Conservation (phyloP, 2,329 filamentous ascomycete species). For the Parafenestella ontariensis region DNA sequence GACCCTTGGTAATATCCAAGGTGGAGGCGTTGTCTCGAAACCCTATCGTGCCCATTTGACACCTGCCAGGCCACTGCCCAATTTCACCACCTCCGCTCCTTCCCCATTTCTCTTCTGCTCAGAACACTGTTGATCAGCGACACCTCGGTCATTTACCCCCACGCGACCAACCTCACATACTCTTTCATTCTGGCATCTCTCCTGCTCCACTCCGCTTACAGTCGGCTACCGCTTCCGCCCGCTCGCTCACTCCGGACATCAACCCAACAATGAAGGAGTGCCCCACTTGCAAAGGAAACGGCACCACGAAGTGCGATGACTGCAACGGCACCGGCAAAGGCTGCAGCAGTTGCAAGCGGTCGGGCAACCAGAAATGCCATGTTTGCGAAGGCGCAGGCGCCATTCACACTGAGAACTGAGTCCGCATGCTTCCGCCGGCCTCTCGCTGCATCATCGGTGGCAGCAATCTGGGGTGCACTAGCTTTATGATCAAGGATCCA, state of each 20-base stretch:
- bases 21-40: constrained; percentile 24
- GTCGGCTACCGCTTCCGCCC: constrained; percentile 15
- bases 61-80: background rate
- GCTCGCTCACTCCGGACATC: constrained; percentile 10
- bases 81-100: background rate
- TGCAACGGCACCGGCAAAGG: constrained; percentile 40
- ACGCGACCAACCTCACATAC: background rate
- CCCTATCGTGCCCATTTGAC: constrained; percentile 10
- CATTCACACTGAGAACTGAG: constrained; percentile 40
- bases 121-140: constrained; percentile 15
- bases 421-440: constrained; percentile 4
- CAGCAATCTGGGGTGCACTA: constrained; percentile 11
- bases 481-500: constrained; percentile 21
- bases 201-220: background rate
- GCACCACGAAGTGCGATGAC: constrained; percentile 42
- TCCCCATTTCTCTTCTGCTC: constrained; percentile 1
- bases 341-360: constrained; percentile 38
- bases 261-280: constrained; percentile 38
- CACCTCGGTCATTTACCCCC: background rate
- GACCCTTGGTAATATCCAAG: constrained; percentile 17
- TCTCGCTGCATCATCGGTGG: constrained; percentile 8
- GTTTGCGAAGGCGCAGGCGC: constrained; percentile 44
- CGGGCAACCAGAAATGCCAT: constrained; percentile 37
- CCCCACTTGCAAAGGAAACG: constrained; percentile 43
- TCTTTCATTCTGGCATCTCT: constrained; percentile 4